Base-by-base conservation (phyloP, 2,329 filamentous ascomycete genomes). In the Fusarium austroafricanum region DNA sequence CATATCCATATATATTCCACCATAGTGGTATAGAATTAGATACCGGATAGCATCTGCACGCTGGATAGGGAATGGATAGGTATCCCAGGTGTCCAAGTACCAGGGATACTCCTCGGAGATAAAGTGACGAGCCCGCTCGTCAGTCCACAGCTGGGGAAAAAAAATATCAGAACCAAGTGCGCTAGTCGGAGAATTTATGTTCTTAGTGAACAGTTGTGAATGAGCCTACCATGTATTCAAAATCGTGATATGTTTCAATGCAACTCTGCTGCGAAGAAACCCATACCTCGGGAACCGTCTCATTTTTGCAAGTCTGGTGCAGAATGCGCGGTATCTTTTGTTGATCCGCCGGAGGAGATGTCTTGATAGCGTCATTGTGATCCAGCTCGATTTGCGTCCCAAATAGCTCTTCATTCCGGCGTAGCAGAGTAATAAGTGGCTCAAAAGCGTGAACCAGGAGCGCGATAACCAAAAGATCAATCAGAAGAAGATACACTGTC, bases 1-100 rank as follows among this genome's bases (percentile, higher is more conserved):
- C 49, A 52, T 52, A 18, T 52, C 38, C 15, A 52, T 20, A n/a
- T 52, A 52, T 2, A 52, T 52, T 5, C 49, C 37, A 10, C 49
- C 38, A n/a, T 33, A 33, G 28, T 52, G 28, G 9, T 42, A 52
- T 2, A 52, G 38, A 3, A 52, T 14, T 10, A 52, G 29, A 14
- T 52, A 52, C 8, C 28, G 28, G 20, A 52, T 52, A 10, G 28
- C 14, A 33, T 52, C 38, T 5, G 38, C 49, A 5, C 38, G 37
- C 14, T 52, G 49, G 8, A 52, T 52, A 1, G 38, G 38, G 18
- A 52, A 52, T 7, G 26, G 26, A 14, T 52, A 52, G 11, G 21
- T 31, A 7, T 52, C 49, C 49, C 49, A 52, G 3, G 15, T 40
- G 10, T 23, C 6, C 5, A 52, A 5, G 10, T 33, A 52, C 49